Evolutionary conservation across 2,329 filamentous ascomycete species (phyloP).

Genomic region (Pestalotiopsis sp.): DNA sequence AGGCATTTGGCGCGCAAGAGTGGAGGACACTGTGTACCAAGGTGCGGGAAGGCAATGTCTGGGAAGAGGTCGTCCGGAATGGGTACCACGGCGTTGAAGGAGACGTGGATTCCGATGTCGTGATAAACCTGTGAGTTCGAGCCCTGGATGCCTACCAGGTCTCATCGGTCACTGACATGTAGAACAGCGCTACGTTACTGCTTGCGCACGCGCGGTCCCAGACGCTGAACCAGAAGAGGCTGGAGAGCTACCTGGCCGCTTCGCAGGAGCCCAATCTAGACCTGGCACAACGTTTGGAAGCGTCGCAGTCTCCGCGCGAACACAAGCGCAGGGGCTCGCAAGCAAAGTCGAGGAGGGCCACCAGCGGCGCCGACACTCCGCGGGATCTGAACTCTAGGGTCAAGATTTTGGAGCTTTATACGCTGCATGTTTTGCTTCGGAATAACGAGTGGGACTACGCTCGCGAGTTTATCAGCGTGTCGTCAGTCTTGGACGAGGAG

Average conservation of each 20-base stretch:
- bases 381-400: conserved; percentile 82
- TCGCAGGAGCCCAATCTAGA: conserved; percentile 75
- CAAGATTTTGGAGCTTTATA: conserved; percentile 94
- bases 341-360: conserved; percentile 42
- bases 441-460: conserved; percentile 98
- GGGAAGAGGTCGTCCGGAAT: conserved; percentile 87
- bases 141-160: not conserved
- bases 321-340: conserved; percentile 38
- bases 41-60: conserved; percentile 87
- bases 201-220: conserved; percentile 89
- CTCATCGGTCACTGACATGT: conserved; percentile 11
- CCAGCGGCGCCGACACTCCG: conserved; percentile 76
- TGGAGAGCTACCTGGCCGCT: conserved; percentile 87
- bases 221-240: conserved; percentile 78
- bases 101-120: conserved; percentile 91
- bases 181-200: conserved; percentile 78
- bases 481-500: conserved; percentile 88
- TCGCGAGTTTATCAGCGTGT: conserved; percentile 84
- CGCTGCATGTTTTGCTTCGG: conserved; percentile 87
- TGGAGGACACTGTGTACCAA: conserved; percentile 83
- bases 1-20: conserved; percentile 80
- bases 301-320: conserved; percentile 36
- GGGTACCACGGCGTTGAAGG: conserved; percentile 89
- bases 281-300: conserved; percentile 64
- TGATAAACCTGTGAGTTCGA: conserved; percentile 75